Base-by-base conservation (phyloP, 2,329 filamentous ascomycete genomes). In the Trichoderma sp. region DNA sequence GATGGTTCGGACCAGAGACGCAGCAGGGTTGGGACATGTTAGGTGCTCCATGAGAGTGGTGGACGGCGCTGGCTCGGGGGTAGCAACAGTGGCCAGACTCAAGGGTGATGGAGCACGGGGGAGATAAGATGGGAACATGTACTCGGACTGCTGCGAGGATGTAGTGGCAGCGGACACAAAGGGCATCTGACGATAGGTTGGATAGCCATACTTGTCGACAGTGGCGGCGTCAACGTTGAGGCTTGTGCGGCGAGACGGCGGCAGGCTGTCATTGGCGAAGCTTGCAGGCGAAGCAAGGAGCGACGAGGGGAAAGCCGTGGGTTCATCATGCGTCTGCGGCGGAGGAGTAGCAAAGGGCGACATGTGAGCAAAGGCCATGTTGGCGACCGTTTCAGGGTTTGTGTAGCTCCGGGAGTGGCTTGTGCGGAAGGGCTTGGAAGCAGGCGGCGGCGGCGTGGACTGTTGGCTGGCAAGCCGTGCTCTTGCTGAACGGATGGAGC, bases 31-130 rank as follows among this genome's bases (percentile, higher is more conserved):
- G 69, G 91, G 81, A 0, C 86, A 83, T 3, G 91, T 93, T 57
- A 98, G 87, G 79, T 95, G 97, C 70, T 86, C 85, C 73, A 93
- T 83, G 67, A 97, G 84, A 10, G 89, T 94, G 4, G 91, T 94
- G 37, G 87, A 84, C 56, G 82, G 83, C 19, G 68, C 82, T 68
- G 79, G 82, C 35, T 83, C 82, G 53, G 83, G 80, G 19, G 80
- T 59, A 12, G 64, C 64, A 10, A 64, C 78, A 52, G 79, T 71
- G 70, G 76, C 68, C 70, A 80, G 75, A 68, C 79, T 81, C 71
- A 82, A 71, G 12, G 82, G 82, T 22, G 82, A 84, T 12, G 78
- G 76, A 10, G 80, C 83, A n/a, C 84, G 81, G 12, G 83, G 79
- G 42, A 76, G 74, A 71, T 83, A 86, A 48, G 78, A 74, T 5